Conservation (phyloP, 129 eudicot genomes). For the Helichrysum umbraculigerum region DNA sequence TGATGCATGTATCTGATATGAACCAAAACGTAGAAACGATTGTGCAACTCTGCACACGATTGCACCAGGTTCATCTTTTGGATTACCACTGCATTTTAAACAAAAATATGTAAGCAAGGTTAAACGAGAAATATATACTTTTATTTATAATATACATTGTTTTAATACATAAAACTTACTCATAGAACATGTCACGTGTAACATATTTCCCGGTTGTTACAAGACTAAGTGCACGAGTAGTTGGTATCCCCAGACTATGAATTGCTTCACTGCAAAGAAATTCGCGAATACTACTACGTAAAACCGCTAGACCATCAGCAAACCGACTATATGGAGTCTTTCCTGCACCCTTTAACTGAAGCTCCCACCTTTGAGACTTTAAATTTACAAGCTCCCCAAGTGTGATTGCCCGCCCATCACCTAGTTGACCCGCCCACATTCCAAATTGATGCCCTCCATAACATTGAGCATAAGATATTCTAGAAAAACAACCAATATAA, state of each 20-base stretch:
- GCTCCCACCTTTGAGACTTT: constrained; percentile 80
- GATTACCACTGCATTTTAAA: constrained; percentile 77
- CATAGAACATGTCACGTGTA: constrained; percentile 91
- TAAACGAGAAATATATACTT: background rate
- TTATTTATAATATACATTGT: background rate
- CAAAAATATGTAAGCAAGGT: background rate
- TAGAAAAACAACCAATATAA: constrained; percentile 18
- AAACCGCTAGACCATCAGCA: constrained; percentile 96
- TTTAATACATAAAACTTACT: constrained; percentile 53
- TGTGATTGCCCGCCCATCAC: constrained; percentile 97
- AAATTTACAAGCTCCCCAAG: constrained; percentile 83
- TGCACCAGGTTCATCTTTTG: constrained; percentile 99
- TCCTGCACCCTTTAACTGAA: constrained; percentile 97
- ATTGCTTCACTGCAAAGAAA: constrained; percentile 99
- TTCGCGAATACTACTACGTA: constrained; percentile 92
- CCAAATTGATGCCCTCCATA: constrained; percentile 99
- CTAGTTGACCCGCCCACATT: constrained; percentile 96
- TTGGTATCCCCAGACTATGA: constrained; percentile 87
- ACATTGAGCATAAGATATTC: constrained; percentile 89
- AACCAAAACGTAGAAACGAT: constrained; percentile 93
- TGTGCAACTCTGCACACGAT: constrained; percentile 95
- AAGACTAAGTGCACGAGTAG: constrained; percentile 93
- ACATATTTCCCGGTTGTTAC: constrained; percentile 91
- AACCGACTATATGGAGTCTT: constrained; percentile 96
- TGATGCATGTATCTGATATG: constrained; percentile 86